Evolutionary conservation across 2,329 filamentous ascomycete genomes (phyloP).

Genomic region (Hypoxylon sp.): DNA sequence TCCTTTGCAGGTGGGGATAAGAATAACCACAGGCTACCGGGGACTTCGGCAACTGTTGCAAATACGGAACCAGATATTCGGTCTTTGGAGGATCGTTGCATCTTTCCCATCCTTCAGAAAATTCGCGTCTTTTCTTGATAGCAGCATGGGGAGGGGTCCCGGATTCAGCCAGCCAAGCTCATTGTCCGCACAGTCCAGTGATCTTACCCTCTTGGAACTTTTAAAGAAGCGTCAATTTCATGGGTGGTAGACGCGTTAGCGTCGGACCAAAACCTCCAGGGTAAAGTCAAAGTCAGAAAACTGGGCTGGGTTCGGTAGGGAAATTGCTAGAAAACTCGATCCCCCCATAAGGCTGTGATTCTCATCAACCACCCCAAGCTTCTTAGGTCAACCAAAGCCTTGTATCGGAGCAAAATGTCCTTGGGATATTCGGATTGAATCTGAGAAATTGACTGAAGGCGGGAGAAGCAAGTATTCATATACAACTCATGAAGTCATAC

Average conservation of each 20-base stretch:
- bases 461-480: slow-evolving; percentile 14
- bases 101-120: slow-evolving; percentile 24
- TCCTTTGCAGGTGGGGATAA: slow-evolving; percentile 15
- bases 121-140: slow-evolving; percentile 14
- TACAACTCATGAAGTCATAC: slow-evolving; percentile 34
- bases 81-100: slow-evolving; percentile 29
- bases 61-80: slow-evolving; percentile 25
- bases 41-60: slow-evolving; percentile 30
- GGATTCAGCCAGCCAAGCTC: slow-evolving; percentile 23
- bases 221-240: slow-evolving; percentile 19
- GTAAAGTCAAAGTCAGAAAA: slow-evolving; percentile 32
- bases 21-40: slow-evolving; percentile 19
- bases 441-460: neutral
- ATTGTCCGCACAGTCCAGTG: neutral
- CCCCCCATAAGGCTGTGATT: slow-evolving; percentile 43
- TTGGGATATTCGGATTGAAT: slow-evolving; percentile 10
- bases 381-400: slow-evolving; percentile 10
- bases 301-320: slow-evolving; percentile 22
- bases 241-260: slow-evolving; percentile 34
- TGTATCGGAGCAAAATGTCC: slow-evolving; percentile 39
- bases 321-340: slow-evolving; percentile 42
- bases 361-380: slow-evolving; percentile 11
- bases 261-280: slow-evolving; percentile 48
- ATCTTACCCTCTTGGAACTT: slow-evolving; percentile 22
- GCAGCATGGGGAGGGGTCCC: slow-evolving; percentile 3